Evolutionary conservation across 2,329 filamentous ascomycete species (phyloP).

Genomic region (Diaporthe sp.): DNA sequence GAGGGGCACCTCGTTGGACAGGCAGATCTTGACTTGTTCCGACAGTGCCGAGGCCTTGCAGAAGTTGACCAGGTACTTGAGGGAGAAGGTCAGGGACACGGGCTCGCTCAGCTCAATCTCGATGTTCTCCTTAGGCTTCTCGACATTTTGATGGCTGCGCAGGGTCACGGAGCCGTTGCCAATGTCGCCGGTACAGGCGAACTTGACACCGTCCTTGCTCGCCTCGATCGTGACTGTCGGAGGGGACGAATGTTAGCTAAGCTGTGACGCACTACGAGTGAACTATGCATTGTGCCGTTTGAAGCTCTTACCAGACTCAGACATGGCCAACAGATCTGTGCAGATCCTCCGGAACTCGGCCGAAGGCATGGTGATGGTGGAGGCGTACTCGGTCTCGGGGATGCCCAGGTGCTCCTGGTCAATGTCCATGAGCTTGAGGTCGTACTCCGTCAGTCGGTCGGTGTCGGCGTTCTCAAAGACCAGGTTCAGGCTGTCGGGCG

Average conservation of each 20-base stretch:
- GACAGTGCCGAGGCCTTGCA: slow-evolving; percentile 96
- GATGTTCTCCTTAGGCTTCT: slow-evolving; percentile 88
- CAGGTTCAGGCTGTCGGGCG: slow-evolving; percentile 94
- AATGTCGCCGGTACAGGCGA: slow-evolving; percentile 93
- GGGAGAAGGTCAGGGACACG: slow-evolving; percentile 94
- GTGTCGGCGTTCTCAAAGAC: slow-evolving; percentile 91
- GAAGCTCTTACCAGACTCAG: slow-evolving; percentile 84
- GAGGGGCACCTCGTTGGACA: slow-evolving; percentile 96
- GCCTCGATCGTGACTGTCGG: slow-evolving; percentile 89
- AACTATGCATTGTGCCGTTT: background rate
- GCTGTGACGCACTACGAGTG: background rate
- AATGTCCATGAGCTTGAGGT: slow-evolving; percentile 99
- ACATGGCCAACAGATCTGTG: slow-evolving; percentile 90
- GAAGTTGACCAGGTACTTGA: slow-evolving; percentile 99
- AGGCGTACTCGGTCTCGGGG: slow-evolving; percentile 97
- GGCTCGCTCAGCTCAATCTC: slow-evolving; percentile 93
- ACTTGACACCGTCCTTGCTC: slow-evolving; percentile 97
- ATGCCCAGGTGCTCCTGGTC: slow-evolving; percentile 99
- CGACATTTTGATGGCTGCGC: slow-evolving; percentile 87
- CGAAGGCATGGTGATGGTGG: slow-evolving; percentile 89
- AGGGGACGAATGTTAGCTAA: background rate
- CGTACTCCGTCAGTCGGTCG: slow-evolving; percentile 97
- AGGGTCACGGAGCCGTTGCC: slow-evolving; percentile 95
- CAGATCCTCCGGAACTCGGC: slow-evolving; percentile 95
- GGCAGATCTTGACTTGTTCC: slow-evolving; percentile 85